These are phyloP conservation scores for Kodamaea plutei DNA, from an alignment of 1,139 yeast genomes.

Conservation along the genomic window DNA sequence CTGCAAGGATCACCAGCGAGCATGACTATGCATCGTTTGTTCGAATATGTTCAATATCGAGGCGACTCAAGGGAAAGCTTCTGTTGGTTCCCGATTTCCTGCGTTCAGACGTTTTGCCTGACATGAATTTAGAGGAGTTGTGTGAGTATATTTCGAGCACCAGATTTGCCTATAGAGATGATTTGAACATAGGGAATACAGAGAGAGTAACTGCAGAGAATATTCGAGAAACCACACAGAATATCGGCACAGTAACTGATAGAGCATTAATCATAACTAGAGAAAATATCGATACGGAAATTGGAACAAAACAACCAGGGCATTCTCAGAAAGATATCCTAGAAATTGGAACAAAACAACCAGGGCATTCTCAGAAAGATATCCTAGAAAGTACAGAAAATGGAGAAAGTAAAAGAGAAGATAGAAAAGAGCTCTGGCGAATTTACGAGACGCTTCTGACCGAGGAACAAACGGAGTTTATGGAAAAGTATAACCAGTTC, in stretches of 20 bases:
- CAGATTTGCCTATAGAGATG: slow-evolving; percentile 1
- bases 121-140: slow-evolving; percentile 5
- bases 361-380: too few relatives aligned
- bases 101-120: neutral
- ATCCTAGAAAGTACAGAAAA: slow-evolving; percentile 3
- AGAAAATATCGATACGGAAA: too few relatives aligned
- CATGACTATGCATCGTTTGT: neutral
- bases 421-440: neutral
- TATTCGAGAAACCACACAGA: too few relatives aligned
- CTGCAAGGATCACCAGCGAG: neutral
- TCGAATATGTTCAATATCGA: neutral
- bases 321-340: too few relatives aligned
- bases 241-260: too few relatives aligned
- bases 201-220: too few relatives aligned
- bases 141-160: slow-evolving; percentile 5
- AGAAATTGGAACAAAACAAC: too few relatives aligned
- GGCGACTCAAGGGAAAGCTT: neutral
- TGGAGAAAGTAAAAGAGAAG: too few relatives aligned
- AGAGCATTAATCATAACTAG: too few relatives aligned
- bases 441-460: neutral
- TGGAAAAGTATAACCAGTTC: slow-evolving; percentile 22
- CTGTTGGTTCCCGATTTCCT: neutral
- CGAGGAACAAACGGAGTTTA: slow-evolving; percentile 13
- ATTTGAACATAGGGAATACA: too few relatives aligned
- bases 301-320: too few relatives aligned